Evolutionary conservation across 495 filamentous ascomycete genomes (phyloP).

Genomic region (Penicillium roqueforti): DNA sequence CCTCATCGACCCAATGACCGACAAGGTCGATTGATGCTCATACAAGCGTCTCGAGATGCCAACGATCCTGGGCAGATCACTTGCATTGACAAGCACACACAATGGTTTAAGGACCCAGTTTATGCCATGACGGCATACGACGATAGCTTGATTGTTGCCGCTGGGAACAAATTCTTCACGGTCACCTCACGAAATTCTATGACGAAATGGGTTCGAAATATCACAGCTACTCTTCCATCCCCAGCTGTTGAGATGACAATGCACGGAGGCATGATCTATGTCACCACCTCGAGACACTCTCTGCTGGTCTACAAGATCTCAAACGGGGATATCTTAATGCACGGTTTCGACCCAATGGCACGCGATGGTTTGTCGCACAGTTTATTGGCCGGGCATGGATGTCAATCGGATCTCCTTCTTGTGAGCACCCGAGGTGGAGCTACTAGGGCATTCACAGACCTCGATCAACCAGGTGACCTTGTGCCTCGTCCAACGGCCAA

Average conservation of each 20-base stretch:
- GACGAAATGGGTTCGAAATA: constrained; percentile 29
- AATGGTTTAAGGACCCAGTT: constrained; percentile 35
- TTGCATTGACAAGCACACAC: constrained; percentile 36
- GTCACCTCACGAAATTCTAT: constrained; percentile 31
- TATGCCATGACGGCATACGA: constrained; percentile 42
- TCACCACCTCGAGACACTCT: constrained; percentile 43
- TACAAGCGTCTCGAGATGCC: constrained; percentile 29
- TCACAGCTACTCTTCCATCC: constrained; percentile 35
- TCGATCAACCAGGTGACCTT: constrained; percentile 17
- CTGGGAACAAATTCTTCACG: constrained; percentile 36
- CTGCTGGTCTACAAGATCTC: constrained; percentile 36
- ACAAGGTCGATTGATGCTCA: constrained; percentile 35
- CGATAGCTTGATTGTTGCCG: constrained; percentile 37
- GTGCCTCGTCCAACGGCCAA: constrained; percentile 27
- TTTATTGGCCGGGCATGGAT: neutral
- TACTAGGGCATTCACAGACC: constrained; percentile 29
- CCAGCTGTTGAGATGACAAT: constrained; percentile 42
- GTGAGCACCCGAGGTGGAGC: constrained; percentile 30
- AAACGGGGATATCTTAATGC: constrained; percentile 26
- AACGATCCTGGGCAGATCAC: constrained; percentile 27
- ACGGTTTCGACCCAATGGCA: constrained; percentile 26
- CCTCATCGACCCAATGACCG: constrained; percentile 12
- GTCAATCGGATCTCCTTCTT: neutral
- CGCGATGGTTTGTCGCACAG: constrained; percentile 40
- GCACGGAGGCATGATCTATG: constrained; percentile 35